phyloP scores from a whole-genome alignment of 495 filamentous ascomycete species.

The Delitschia confertaspora region DNA sequence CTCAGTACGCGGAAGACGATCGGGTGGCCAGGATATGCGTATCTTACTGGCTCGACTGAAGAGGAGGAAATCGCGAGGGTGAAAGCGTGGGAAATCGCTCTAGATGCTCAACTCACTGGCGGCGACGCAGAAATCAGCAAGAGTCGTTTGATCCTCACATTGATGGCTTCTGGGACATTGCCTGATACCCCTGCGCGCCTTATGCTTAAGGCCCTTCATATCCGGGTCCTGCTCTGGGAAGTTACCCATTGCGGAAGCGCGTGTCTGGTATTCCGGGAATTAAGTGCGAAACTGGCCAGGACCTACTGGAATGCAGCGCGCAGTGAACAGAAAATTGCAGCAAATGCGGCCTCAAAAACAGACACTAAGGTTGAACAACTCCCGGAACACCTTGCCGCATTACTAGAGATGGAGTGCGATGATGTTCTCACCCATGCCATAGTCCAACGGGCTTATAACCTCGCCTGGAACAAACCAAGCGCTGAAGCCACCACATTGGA shows the following conservation, averaged over 20 bases:
- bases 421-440: conserved; percentile 68
- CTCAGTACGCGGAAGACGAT: conserved; percentile 70
- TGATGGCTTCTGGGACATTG: conserved; percentile 80
- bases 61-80: conserved; percentile 80
- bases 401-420: conserved; percentile 69
- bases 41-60: conserved; percentile 67
- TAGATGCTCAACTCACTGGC: conserved; percentile 91
- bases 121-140: conserved; percentile 86
- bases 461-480: conserved; percentile 78
- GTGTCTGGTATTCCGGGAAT: conserved; percentile 51
- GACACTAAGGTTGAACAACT: conserved; percentile 52
- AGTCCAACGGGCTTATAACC: conserved; percentile 78
- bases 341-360: conserved; percentile 24
- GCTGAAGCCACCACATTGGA: conserved; percentile 54
- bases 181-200: conserved; percentile 74
- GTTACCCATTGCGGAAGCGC: conserved; percentile 53
- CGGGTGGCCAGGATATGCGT: conserved; percentile 65
- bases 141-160: conserved; percentile 74
- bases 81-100: conserved; percentile 89
- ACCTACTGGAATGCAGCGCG: conserved; percentile 76
- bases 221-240: conserved; percentile 79
- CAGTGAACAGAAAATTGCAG: conserved; percentile 43
- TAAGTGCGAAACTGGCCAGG: conserved; percentile 59
- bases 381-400: conserved; percentile 61
- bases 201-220: conserved; percentile 88